Evolutionary conservation across 495 filamentous ascomycete genomes (phyloP), one percentile per base, ranked within the genome.

Genomic region (Elasticomyces elasticus): DNA sequence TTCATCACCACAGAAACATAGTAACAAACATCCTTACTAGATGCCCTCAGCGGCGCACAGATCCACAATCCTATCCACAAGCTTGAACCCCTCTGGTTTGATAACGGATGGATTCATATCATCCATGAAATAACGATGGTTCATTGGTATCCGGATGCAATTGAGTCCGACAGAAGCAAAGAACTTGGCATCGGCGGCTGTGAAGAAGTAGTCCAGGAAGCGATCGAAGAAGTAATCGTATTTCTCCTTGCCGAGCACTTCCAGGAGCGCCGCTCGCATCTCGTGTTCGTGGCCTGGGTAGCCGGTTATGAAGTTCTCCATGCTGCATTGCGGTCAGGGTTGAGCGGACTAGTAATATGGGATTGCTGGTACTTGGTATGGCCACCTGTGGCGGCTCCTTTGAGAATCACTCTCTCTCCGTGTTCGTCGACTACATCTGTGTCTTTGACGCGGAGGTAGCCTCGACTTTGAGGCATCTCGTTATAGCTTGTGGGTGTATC

Each of bases 281-380:
- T 84, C 69, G 20, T 65, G 66, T 55, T 84, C 81, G 41, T 80
- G 76, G 11, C 76, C 81, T 0, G 81, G 66, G 52, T 77, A 84
- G n/a, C 81, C 80, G 0, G 80, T 83, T 63, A 83, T 83, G 69
- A 83, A 83, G 55, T 83, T 83, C 63, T 82, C 79, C 79, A 30
- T 53, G 24, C 26, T 49, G 46, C 35, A 1, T 4, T 11, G 1
- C 9, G 35, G 12, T 37, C 60, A 50, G 57, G 66, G 22, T 49
- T 55, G 4, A 24, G 35, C 20, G 20, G 13, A 13, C 12, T 12
- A 13, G 35, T 3, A 35, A 28, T 15, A 41, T 26, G 26, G 5
- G 13, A 25, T 7, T 46, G 37, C 30, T 51, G 30, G 52, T 59
- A 43, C 53, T 49, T 52, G 49, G 71, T 71, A 70, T 73, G 74